These are phyloP conservation scores for Metschnikowia kunwiensis DNA, from an alignment of 805 yeast species.

Conservation along the genomic window DNA sequence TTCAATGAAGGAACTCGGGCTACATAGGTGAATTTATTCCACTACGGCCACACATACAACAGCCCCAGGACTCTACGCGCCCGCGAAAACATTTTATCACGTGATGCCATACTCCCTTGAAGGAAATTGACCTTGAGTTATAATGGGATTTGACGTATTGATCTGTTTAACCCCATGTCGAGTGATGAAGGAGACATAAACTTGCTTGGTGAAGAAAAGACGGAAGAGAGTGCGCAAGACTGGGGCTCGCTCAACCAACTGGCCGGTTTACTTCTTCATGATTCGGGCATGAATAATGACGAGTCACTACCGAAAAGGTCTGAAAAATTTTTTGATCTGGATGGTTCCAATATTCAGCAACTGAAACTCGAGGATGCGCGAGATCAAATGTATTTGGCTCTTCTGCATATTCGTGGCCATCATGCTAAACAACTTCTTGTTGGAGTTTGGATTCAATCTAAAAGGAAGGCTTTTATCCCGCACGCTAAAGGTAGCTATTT, in stretches of 20 bases:
- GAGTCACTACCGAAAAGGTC: constrained; percentile 65
- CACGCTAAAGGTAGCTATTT: constrained; percentile 69
- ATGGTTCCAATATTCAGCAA: constrained; percentile 58
- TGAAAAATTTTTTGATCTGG: constrained; percentile 83
- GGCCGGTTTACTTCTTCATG: background rate
- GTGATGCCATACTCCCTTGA: background rate
- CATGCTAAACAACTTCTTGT: constrained; percentile 47
- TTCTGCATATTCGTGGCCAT: constrained; percentile 49
- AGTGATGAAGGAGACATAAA: constrained; percentile 11
- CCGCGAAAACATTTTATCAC: too few species aligned
- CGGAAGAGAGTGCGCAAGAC: constrained; percentile 48
- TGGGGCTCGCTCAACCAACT: constrained; percentile 40
- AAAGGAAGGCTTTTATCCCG: constrained; percentile 30
- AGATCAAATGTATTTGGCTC: constrained; percentile 69
- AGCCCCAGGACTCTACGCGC: too few species aligned
- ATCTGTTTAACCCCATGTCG: constrained; percentile 7
- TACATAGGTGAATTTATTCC: too few species aligned
- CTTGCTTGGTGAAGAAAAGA: constrained; percentile 22
- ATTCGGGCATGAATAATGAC: constrained; percentile 4
- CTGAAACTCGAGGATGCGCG: constrained; percentile 50
- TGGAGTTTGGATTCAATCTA: constrained; percentile 45
- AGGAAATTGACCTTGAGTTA: background rate
- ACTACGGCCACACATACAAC: too few species aligned
- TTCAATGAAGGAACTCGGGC: too few species aligned
- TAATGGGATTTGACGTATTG: background rate